phyloP scores from a whole-genome alignment of 2,329 filamentous ascomycete species.

The Colletotrichum tropicale region DNA sequence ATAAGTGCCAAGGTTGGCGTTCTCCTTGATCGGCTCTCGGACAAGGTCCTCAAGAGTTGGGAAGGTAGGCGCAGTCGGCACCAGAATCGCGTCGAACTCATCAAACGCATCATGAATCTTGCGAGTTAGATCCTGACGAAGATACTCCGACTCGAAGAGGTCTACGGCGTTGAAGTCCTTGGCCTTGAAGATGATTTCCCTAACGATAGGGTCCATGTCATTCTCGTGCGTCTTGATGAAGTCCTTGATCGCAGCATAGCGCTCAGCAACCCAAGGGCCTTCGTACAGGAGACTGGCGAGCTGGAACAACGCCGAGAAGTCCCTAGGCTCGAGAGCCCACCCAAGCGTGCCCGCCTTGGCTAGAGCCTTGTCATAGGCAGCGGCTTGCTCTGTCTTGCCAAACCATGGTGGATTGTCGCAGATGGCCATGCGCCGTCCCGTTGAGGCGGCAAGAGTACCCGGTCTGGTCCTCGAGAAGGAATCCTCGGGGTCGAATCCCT shows the following conservation, averaged over 20 bases:
- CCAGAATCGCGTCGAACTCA: constrained; percentile 53
- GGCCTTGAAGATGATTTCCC: constrained; percentile 40
- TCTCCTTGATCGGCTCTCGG: constrained; percentile 56
- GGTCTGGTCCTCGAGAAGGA: constrained; percentile 51
- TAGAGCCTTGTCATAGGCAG: constrained; percentile 47
- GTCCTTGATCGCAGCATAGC: constrained; percentile 54
- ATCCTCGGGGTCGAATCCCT: constrained; percentile 53
- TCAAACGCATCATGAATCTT: constrained; percentile 43
- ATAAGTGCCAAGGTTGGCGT: constrained; percentile 58
- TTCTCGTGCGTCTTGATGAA: constrained; percentile 42
- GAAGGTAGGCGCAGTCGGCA: constrained; percentile 61
- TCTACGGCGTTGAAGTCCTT: constrained; percentile 48
- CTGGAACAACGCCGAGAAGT: constrained; percentile 55
- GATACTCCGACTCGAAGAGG: constrained; percentile 45
- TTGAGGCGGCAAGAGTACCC: constrained; percentile 8
- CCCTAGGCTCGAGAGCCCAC: constrained; percentile 44
- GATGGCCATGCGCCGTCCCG: constrained; percentile 28
- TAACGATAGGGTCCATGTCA: constrained; percentile 39
- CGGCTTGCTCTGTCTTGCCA: constrained; percentile 37
- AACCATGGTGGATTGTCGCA: constrained; percentile 47
- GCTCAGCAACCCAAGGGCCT: constrained; percentile 61
- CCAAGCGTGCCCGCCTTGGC: constrained; percentile 40
- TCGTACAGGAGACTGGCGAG: constrained; percentile 61
- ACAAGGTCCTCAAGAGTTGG: constrained; percentile 55
- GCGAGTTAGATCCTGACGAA: constrained; percentile 41